Evolutionary conservation across 2,329 filamentous ascomycete species (phyloP), one percentile per base, ranked within the genome.

Genomic region (Fusarium napiforme): DNA sequence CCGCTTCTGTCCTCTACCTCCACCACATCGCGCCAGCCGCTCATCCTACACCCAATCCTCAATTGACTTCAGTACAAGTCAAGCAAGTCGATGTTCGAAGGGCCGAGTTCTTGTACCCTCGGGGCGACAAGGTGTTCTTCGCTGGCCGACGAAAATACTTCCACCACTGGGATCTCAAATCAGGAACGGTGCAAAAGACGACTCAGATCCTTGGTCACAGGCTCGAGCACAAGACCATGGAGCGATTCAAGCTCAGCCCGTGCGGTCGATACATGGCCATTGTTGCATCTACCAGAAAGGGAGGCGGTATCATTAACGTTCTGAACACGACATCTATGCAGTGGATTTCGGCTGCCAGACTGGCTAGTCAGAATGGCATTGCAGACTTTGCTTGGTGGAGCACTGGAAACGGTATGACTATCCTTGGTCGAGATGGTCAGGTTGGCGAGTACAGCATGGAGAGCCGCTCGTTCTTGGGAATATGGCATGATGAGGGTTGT

Each of bases 321-420:
- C 84, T 99, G 32, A 92, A 92, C 83, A 91, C 93, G 4, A 86
- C 84, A 30, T 96, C 95, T 1, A 91, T 93, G 79, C 96, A 98
- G 83, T 98, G 96, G 96, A 86, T 95, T 52, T 90, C 93, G 1
- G 91, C 96, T 73, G 94, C 93, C 19, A 89, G 95, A 43, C 87
- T 98, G 50, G 94, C 98, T 78, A 92, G 93, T 73, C 88, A 90
- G 55, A 92, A 94, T 57, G 95, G 95, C 42, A 91, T 98, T 53
- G 93, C 94, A 2, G 96, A 98, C 81, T 97, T 98, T 78, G 91
- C 90, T 3, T 99, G 96, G 96, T 98, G 95, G 95, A 88, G 90
- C 60, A 91, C 94, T 69, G 93, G 95, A 39, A 89, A 92, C 45
- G 96, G 95, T 9, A 86, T 99, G 77, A 92, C 91, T 2, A 93